These are phyloP conservation scores for Nissolia schottii DNA, from an alignment of 306 rosid genomes.

Conservation along the genomic window DNA sequence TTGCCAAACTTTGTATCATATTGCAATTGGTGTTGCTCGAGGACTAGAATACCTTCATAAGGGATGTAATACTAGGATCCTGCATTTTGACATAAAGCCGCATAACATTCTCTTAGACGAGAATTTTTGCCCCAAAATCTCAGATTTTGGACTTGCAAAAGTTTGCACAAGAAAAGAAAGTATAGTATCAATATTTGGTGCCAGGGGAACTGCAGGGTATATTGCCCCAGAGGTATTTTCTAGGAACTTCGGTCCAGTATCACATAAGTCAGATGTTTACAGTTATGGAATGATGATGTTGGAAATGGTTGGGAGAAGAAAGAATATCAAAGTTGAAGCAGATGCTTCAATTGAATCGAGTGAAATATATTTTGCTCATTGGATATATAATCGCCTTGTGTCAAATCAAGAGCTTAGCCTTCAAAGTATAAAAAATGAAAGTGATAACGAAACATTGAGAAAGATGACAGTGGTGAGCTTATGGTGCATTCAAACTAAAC, in stretches of 20 bases:
- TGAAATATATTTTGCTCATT: conserved; percentile 36
- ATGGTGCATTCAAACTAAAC: conserved; percentile 31
- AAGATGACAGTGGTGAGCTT: conserved; percentile 38
- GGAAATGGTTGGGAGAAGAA: conserved; percentile 34
- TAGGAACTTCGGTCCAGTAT: conserved; percentile 31
- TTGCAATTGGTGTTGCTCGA: conserved; percentile 39
- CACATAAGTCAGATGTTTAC: conserved; percentile 41
- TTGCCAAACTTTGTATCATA: conserved; percentile 18
- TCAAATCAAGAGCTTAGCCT: conserved; percentile 20
- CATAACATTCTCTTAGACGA: conserved; percentile 37
- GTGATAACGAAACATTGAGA: conserved; percentile 15
- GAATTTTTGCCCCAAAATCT: conserved; percentile 34
- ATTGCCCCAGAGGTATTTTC: conserved; percentile 38
- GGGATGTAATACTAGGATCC: conserved; percentile 40
- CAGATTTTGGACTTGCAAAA: conserved; percentile 49
- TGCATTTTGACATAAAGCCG: conserved; percentile 49
- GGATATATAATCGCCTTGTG: conserved; percentile 35
- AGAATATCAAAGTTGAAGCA: conserved; percentile 5
- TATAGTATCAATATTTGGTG: conserved; percentile 16
- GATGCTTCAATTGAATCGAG: conserved; percentile 22
- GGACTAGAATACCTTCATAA: conserved; percentile 43
- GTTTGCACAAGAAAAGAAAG: conserved; percentile 32
- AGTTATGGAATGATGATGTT: conserved; percentile 41
- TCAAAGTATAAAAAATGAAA: not conserved
- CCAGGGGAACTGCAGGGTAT: conserved; percentile 42